These are phyloP conservation scores for Tetrapisispora fleetii DNA, from an alignment of 805 yeast genomes.

Conservation along the genomic window DNA sequence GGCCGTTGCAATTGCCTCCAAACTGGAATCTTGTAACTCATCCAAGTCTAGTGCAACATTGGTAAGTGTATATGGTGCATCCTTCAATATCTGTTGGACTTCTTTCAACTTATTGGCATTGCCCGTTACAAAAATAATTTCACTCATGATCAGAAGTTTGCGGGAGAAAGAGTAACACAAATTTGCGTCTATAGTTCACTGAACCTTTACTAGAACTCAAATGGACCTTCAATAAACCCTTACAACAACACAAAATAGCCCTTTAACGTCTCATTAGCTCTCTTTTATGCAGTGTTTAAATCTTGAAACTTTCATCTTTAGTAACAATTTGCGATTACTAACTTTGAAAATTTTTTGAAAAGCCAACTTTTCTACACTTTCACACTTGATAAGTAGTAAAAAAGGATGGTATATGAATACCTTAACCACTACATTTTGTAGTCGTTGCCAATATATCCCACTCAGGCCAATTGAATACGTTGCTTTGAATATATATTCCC, in stretches of 20 bases:
- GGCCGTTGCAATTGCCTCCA: constrained; percentile 69
- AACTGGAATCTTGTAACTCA: constrained; percentile 79
- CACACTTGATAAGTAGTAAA: neutral
- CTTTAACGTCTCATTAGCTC: neutral
- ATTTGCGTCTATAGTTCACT: neutral
- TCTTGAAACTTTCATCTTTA: no score
- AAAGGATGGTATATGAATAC: neutral
- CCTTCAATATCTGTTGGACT: constrained; percentile 57
- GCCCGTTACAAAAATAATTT: constrained; percentile 72
- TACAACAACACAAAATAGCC: neutral
- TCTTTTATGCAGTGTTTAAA: neutral
- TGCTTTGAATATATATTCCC: no score
- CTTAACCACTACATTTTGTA: neutral
- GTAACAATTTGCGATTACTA: neutral
- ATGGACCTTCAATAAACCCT: neutral
- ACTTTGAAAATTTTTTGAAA: neutral
- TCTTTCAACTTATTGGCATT: constrained; percentile 81
- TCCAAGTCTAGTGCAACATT: constrained; percentile 71
- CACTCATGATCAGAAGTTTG: neutral
- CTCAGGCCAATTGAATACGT: neutral
- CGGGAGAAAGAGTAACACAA: neutral
- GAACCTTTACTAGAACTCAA: no score
- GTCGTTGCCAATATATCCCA: neutral
- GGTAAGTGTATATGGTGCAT: constrained; percentile 31
- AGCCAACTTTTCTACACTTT: neutral